These are phyloP conservation scores for Saccharomyces pastorianus DNA, from an alignment of 1,139 yeast species.

Conservation along the genomic window DNA sequence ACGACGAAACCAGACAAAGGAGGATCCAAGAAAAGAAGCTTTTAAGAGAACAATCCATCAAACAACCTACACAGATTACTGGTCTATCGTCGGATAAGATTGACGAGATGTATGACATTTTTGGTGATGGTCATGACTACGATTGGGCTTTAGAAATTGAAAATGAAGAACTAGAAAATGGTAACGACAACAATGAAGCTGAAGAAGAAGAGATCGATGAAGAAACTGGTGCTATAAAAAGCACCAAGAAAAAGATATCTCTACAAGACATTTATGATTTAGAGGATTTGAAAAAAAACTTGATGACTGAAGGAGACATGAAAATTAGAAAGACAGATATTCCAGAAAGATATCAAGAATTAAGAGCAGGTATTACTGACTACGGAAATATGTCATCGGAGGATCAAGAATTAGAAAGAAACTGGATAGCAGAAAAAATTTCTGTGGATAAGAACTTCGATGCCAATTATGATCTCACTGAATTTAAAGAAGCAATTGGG, in stretches of 20 bases:
- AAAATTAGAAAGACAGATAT: slow-evolving; percentile 75
- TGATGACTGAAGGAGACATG: slow-evolving; percentile 91
- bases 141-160: slow-evolving; percentile 97
- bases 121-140: slow-evolving; percentile 95
- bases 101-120: slow-evolving; percentile 87
- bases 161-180: slow-evolving; percentile 45
- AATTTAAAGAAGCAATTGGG: slow-evolving; percentile 64
- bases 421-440: slow-evolving; percentile 64
- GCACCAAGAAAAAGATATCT: slow-evolving; percentile 42
- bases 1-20: slow-evolving; percentile 48
- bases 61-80: slow-evolving; percentile 52
- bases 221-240: slow-evolving; percentile 37
- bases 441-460: slow-evolving; percentile 44
- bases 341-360: slow-evolving; percentile 85
- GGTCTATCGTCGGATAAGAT: slow-evolving; percentile 87
- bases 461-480: slow-evolving; percentile 41
- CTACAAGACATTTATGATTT: slow-evolving; percentile 91
- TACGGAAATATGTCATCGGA: slow-evolving; percentile 56
- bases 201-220: slow-evolving; percentile 42
- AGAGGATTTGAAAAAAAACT: slow-evolving; percentile 79
- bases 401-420: slow-evolving; percentile 64
- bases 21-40: slow-evolving; percentile 33
- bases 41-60: slow-evolving; percentile 32
- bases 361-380: slow-evolving; percentile 54
- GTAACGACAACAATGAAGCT: slow-evolving; percentile 33